These are phyloP conservation scores for Kockovaella imperatae DNA, from an alignment of 768 basidiomycete genomes.

Conservation along the genomic window DNA sequence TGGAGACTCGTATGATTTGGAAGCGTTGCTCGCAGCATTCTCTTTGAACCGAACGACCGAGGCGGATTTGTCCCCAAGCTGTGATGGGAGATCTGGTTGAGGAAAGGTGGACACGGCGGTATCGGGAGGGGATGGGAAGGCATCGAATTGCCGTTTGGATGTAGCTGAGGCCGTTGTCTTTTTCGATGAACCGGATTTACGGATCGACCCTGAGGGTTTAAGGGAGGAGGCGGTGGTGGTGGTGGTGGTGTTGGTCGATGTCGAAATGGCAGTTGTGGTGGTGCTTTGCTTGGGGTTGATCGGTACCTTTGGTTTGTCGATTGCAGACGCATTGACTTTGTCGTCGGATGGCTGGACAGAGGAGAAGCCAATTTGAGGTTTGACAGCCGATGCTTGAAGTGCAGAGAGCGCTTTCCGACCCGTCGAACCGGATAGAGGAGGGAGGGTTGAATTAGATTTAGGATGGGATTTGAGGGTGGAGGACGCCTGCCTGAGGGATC, in stretches of 20 bases:
- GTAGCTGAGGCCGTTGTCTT: too few species aligned
- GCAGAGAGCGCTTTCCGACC: neutral
- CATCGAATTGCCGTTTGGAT: slow-evolving; percentile 18
- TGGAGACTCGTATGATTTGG: neutral
- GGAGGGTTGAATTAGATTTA: too few species aligned
- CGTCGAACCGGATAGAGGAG: neutral
- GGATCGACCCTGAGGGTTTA: too few species aligned
- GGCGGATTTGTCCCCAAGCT: neutral
- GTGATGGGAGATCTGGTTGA: too few species aligned
- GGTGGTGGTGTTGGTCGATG: too few species aligned
- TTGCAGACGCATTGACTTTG: neutral
- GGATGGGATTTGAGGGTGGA: too few species aligned
- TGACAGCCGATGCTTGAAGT: neutral
- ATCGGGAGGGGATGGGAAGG: slow-evolving; percentile 10
- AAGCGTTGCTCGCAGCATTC: neutral
- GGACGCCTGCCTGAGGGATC: too few species aligned
- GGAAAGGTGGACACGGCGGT: neutral
- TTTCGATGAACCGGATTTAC: too few species aligned
- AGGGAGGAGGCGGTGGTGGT: too few species aligned
- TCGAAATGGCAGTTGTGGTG: neutral
- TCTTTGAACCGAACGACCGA: neutral
- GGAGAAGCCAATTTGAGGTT: neutral
- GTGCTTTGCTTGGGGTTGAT: neutral
- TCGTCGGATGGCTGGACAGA: neutral
- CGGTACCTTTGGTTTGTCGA: neutral